These are phyloP conservation scores for Shiraia sp. DNA, from an alignment of 2,329 filamentous ascomycete species.

Conservation along the genomic window DNA sequence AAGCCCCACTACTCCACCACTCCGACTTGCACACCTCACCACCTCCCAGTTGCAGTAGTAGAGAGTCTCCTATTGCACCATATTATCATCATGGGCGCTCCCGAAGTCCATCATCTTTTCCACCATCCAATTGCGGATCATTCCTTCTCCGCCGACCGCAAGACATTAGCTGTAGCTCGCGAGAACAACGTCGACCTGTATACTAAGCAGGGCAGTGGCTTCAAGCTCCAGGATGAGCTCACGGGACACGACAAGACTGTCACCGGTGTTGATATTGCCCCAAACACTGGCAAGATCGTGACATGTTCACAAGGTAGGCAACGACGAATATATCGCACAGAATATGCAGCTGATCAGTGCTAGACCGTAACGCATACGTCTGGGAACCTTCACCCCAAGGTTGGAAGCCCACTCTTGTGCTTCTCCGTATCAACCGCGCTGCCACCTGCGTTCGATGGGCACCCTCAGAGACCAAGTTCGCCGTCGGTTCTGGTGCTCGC, in stretches of 20 bases:
- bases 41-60: slow-evolving; percentile 62
- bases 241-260: slow-evolving; percentile 97
- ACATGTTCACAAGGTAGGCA: slow-evolving; percentile 88
- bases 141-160: slow-evolving; percentile 91
- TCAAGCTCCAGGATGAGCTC: slow-evolving; percentile 86
- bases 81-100: slow-evolving; percentile 70
- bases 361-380: slow-evolving; percentile 95
- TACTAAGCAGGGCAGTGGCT: slow-evolving; percentile 70
- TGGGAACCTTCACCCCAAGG: slow-evolving; percentile 93
- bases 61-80: slow-evolving; percentile 89
- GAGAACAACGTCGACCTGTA: slow-evolving; percentile 93
- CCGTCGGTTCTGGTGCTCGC: slow-evolving; percentile 91
- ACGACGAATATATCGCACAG: background rate
- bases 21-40: slow-evolving; percentile 6
- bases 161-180: slow-evolving; percentile 85
- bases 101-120: slow-evolving; percentile 96
- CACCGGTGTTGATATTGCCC: slow-evolving; percentile 94
- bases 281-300: slow-evolving; percentile 87
- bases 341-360: slow-evolving; percentile 18
- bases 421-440: slow-evolving; percentile 94
- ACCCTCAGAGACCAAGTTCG: slow-evolving; percentile 95
- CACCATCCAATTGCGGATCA: slow-evolving; percentile 96
- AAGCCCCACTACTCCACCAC: slow-evolving; percentile 16
- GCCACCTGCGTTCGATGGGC: slow-evolving; percentile 98
- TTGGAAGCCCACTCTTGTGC: slow-evolving; percentile 95